Evolutionary conservation across 1,139 yeast genomes (phyloP).

Genomic region (Kodamaea fungicola): DNA sequence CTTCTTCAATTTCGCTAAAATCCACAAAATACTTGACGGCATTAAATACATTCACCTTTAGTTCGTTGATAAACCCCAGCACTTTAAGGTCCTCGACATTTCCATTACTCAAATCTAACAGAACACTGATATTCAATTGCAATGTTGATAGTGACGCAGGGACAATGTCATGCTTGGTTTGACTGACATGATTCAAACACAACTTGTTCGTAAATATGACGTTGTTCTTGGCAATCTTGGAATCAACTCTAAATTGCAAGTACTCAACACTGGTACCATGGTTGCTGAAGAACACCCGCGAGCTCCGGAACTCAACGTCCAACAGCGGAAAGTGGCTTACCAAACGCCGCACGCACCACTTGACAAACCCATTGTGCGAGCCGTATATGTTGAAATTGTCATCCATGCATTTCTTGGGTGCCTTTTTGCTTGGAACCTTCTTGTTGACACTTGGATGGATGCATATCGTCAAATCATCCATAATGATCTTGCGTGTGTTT

Average conservation of each 20-base stretch:
- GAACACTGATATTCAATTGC: constrained; percentile 21
- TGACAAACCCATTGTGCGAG: constrained; percentile 9
- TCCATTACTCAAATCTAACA: constrained; percentile 20
- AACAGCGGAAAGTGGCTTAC: constrained; percentile 24
- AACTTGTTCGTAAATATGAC: constrained; percentile 22
- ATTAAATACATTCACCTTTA: constrained; percentile 26
- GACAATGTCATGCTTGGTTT: constrained; percentile 14
- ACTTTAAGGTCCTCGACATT: constrained; percentile 17
- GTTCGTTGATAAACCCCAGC: constrained; percentile 26
- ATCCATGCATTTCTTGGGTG: not conserved
- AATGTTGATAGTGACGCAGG: constrained; percentile 16
- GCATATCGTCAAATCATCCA: constrained; percentile 8
- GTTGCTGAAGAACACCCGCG: constrained; percentile 10
- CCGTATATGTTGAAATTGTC: constrained; percentile 18
- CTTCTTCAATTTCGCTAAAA: not conserved
- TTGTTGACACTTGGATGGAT: not conserved
- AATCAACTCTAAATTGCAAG: constrained; percentile 17
- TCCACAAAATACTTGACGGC: constrained; percentile 14
- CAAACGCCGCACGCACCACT: constrained; percentile 12
- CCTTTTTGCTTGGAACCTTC: not conserved
- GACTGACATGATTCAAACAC: constrained; percentile 3
- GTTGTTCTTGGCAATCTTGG: constrained; percentile 22
- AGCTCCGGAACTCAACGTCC: constrained; percentile 27
- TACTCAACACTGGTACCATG: constrained; percentile 21
- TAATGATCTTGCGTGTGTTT: constrained; percentile 29